These are phyloP conservation scores for Trametes meyenii DNA, from an alignment of 768 basidiomycete genomes.

Conservation along the genomic window DNA sequence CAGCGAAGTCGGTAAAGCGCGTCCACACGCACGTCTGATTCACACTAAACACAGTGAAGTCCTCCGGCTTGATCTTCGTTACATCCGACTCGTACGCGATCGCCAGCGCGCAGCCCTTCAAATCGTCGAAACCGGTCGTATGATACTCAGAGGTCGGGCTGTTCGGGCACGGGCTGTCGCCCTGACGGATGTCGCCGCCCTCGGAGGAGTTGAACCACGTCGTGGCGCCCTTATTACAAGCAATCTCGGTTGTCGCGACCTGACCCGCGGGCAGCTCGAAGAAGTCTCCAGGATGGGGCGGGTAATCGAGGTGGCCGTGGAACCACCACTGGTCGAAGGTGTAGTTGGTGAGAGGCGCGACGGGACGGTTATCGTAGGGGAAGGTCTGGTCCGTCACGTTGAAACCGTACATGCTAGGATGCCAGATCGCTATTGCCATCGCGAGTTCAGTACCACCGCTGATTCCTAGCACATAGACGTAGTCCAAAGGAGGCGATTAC, in stretches of 20 bases:
- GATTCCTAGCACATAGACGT: neutral
- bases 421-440: constrained; percentile 45
- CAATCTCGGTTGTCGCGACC: constrained; percentile 54
- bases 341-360: constrained; percentile 40
- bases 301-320: constrained; percentile 59
- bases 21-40: constrained; percentile 79
- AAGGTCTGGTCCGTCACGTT: constrained; percentile 61
- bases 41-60: constrained; percentile 74
- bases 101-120: constrained; percentile 66
- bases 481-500: neutral
- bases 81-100: constrained; percentile 75
- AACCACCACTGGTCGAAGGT: constrained; percentile 59
- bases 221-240: constrained; percentile 63
- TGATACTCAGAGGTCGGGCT: constrained; percentile 46
- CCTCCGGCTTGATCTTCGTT: constrained; percentile 57
- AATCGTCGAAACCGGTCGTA: constrained; percentile 54
- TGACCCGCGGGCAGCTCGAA: constrained; percentile 64
- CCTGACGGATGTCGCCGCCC: constrained; percentile 56
- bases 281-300: constrained; percentile 58
- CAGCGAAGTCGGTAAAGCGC: constrained; percentile 66
- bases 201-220: constrained; percentile 55
- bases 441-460: neutral
- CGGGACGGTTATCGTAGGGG: constrained; percentile 67
- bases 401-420: constrained; percentile 68
- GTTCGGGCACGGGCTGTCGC: constrained; percentile 55